Conservation (phyloP, 2,329 filamentous ascomycete species). For the Chrysoporthe puriensis region DNA sequence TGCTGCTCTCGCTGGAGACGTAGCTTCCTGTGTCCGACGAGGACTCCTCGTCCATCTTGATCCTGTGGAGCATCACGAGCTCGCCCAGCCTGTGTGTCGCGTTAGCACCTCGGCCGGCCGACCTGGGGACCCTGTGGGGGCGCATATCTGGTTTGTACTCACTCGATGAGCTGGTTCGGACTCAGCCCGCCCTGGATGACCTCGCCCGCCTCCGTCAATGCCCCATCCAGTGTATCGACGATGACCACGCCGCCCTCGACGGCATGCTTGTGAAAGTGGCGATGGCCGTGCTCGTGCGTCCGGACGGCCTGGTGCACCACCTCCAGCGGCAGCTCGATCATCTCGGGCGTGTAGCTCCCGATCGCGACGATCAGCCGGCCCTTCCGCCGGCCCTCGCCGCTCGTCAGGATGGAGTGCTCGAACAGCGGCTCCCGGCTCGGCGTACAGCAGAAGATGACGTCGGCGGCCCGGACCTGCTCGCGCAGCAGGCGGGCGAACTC, state of each 20-base stretch:
- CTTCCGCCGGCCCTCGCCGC: conserved; percentile 69
- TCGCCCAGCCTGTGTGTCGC: conserved; percentile 67
- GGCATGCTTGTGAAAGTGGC: conserved; percentile 70
- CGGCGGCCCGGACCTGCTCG: conserved; percentile 70
- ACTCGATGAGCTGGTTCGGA: conserved; percentile 80
- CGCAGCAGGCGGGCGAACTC: conserved; percentile 70
- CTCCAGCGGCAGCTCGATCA: conserved; percentile 82
- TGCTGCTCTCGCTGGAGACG: conserved; percentile 30
- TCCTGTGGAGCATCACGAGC: conserved; percentile 64
- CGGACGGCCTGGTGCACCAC: conserved; percentile 67
- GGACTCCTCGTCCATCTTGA: conserved; percentile 45
- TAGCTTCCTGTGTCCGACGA: conserved; percentile 30
- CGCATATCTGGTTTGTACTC: conserved; percentile 35
- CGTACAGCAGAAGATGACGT: conserved; percentile 89
- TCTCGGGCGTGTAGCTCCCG: conserved; percentile 69
- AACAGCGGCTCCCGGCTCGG: conserved; percentile 77
- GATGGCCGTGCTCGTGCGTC: conserved; percentile 47
- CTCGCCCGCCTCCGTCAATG: conserved; percentile 83
- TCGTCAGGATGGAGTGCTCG: conserved; percentile 72
- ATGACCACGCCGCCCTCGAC: conserved; percentile 68
- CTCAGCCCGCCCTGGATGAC: conserved; percentile 76
- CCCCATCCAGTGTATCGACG: conserved; percentile 78
- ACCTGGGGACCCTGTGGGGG: not conserved
- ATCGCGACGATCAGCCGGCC: conserved; percentile 74
- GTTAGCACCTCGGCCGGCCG: not conserved